phyloP scores from a whole-genome alignment of 106 monocot genomes.

The Chionographis japonica region DNA sequence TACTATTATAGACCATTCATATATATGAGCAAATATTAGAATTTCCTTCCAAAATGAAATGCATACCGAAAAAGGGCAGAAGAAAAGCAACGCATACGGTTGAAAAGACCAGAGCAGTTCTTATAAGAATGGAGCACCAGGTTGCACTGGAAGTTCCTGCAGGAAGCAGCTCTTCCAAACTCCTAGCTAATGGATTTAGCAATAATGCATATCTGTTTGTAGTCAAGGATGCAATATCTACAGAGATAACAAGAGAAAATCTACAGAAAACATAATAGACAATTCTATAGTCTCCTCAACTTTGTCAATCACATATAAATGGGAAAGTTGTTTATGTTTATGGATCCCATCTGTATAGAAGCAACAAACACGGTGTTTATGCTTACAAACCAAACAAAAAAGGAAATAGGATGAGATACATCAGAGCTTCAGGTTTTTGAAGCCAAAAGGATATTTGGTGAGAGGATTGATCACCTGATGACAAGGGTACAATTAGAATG shows the following conservation, averaged over 20 bases:
- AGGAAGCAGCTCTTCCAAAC: constrained; percentile 85
- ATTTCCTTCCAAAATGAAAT: not conserved
- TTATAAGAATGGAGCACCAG: constrained; percentile 42
- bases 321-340: not conserved
- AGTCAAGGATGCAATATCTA: constrained; percentile 32
- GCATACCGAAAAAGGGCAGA: constrained; percentile 84
- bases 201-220: constrained; percentile 69
- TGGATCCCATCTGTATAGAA: no score
- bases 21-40: no score
- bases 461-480: constrained; percentile 91
- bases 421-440: not conserved
- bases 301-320: not conserved
- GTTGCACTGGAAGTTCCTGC: constrained; percentile 12
- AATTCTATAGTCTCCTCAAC: no score
- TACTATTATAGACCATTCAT: no score
- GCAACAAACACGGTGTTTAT: no score
- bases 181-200: constrained; percentile 77
- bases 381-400: no score
- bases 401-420: no score
- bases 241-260: not conserved
- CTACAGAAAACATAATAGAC: not conserved
- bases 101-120: constrained; percentile 67
- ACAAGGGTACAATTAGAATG: constrained; percentile 9
- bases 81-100: constrained; percentile 80
- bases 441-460: constrained; percentile 86